These are phyloP conservation scores for Penicillium flavigenum DNA, from an alignment of 495 filamentous ascomycete genomes.

Conservation along the genomic window DNA sequence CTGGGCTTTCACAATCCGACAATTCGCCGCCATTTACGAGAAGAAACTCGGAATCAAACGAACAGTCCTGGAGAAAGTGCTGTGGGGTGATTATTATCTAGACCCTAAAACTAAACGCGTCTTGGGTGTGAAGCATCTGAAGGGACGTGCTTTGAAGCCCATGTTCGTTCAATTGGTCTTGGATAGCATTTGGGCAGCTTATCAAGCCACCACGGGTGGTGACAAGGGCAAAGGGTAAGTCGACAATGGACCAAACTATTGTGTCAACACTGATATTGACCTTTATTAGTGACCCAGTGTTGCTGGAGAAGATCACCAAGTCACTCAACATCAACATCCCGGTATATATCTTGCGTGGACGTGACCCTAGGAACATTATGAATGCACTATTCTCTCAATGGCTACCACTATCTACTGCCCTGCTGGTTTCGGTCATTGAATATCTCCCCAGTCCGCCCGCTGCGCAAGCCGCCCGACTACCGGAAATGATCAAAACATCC, in stretches of 20 bases:
- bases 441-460: slow-evolving; percentile 80
- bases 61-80: slow-evolving; percentile 83
- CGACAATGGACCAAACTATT: slow-evolving; percentile 2
- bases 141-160: slow-evolving; percentile 84
- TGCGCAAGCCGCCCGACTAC: slow-evolving; percentile 82
- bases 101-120: slow-evolving; percentile 97
- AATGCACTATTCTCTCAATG: slow-evolving; percentile 84
- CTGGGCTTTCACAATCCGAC: slow-evolving; percentile 94
- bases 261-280: slow-evolving; percentile 29
- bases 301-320: slow-evolving; percentile 93
- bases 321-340: slow-evolving; percentile 81
- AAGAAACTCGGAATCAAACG: slow-evolving; percentile 96
- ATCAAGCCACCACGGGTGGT: slow-evolving; percentile 82
- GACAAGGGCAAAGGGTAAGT: slow-evolving; percentile 77
- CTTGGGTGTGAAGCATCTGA: slow-evolving; percentile 86
- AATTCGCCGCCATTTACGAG: slow-evolving; percentile 93
- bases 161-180: slow-evolving; percentile 98
- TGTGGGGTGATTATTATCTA: slow-evolving; percentile 97
- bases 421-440: slow-evolving; percentile 91
- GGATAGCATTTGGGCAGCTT: slow-evolving; percentile 96
- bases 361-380: slow-evolving; percentile 79
- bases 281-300: slow-evolving; percentile 62
- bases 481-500: slow-evolving; percentile 73
- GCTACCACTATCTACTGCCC: slow-evolving; percentile 89
- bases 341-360: slow-evolving; percentile 77